Evolutionary conservation across 139 green algal genomes (phyloP), one percentile per base, ranked within the genome.

Genomic region (Chlamydomonas sphaeroides): DNA sequence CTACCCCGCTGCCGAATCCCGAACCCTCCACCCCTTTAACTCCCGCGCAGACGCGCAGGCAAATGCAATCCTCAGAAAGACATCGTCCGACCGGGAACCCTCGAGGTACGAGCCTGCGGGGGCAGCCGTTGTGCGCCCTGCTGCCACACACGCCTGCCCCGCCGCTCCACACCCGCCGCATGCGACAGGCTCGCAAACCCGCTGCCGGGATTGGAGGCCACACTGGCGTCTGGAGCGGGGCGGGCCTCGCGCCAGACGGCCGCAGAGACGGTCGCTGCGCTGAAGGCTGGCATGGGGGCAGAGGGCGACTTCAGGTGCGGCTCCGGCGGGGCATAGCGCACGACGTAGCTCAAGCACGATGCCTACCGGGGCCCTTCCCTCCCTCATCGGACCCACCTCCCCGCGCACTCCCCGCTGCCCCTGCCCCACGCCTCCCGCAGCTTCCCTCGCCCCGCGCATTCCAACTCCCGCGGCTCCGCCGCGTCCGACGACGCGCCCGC

Each of bases 221-320:
- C 51, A 26, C 32, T 80, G 35, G 56, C 41, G 36, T 26, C 56
- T n/a, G n/a, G n/a, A n/a, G n/a, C n/a, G 8, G 32, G 33, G 32
- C 20, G 36, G 21, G 28, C 38, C 35, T 21, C 14, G 49, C 74
- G 72, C 0, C 81, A 71, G 5, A 84, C 78, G n/a, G 42, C 85
- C 26, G 85, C 85, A 2, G 85, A 85, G 36, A 87, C 85, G 15
- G 75, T 85, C 18, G 71, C 79, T 0, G 68, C 67, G 0, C 75
- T 89, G 8, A 85, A 80, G 30, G 71, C 56, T 32, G 84, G 38
- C 63, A 68, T 84, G 68, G 78, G 48, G 32, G 49, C 26, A 0
- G 84, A 72, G 6, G 14, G 26, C 42, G 75, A 82, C 32, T 72
- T 73, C 75, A 72, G 75, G 75, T 82, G 41, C 10, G 63, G 63